Evolutionary conservation across 2,329 filamentous ascomycete species (phyloP).

Genomic region (Taxawa tesnikishii): DNA sequence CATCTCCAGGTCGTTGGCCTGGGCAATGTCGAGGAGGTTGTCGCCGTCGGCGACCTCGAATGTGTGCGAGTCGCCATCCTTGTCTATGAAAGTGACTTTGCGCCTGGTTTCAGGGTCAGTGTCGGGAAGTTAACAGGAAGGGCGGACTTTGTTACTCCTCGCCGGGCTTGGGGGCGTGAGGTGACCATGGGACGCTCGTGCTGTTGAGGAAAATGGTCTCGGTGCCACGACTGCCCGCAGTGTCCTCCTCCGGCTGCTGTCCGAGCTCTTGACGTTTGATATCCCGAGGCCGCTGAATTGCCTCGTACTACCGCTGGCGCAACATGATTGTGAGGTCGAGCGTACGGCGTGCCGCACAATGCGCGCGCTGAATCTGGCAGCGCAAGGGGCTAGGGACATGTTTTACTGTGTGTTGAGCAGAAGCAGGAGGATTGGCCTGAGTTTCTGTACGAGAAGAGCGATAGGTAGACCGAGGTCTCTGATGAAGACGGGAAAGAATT

Average conservation of each 20-base stretch:
- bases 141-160: conserved; percentile 55
- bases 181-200: conserved; percentile 58
- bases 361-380: neutral
- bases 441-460: too few relatives aligned
- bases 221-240: neutral
- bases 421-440: too few relatives aligned
- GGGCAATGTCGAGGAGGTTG: conserved; percentile 90
- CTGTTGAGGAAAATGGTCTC: conserved; percentile 54
- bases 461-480: too few relatives aligned
- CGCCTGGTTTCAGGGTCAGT: conserved; percentile 44
- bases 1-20: conserved; percentile 93
- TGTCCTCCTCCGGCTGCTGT: neutral
- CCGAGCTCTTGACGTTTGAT: too few relatives aligned
- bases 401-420: too few relatives aligned
- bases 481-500: too few relatives aligned
- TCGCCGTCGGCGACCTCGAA: conserved; percentile 76
- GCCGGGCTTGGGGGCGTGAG: conserved; percentile 74
- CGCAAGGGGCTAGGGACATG: neutral
- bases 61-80: conserved; percentile 64
- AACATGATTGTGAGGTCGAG: neutral
- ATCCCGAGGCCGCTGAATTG: neutral
- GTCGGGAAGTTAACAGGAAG: neutral
- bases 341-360: neutral
- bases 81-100: conserved; percentile 85
- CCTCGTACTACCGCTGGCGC: neutral